Evolutionary conservation across 345 rosid species (phyloP), one percentile per base, ranked within the genome.

Genomic region (Combretum micranthum): DNA sequence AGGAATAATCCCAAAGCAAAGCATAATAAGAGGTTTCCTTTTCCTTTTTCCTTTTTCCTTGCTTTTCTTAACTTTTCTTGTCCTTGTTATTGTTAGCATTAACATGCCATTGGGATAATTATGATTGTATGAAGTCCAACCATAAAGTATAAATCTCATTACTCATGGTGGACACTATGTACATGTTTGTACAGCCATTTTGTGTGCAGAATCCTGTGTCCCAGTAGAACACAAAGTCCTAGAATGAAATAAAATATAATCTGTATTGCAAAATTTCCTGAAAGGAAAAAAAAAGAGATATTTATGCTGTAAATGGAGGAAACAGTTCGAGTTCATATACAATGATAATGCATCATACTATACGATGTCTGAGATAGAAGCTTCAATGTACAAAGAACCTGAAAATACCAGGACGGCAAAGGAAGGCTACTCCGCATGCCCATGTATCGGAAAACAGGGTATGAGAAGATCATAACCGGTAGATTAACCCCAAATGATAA

Each of bases 391-490:
- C 22, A 60, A 47, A 48, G 60, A 66, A 60, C 55, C 61, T 49
- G 89, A 83, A 81, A 83, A 81, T 93, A 93, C 99, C 97, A 89
- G 94, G 99, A 82, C 78, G 99, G 97, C 83, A 89, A 72, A 64
- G 96, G 99, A 72, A 93, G 83, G 73, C 84, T 83, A 61, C 80
- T 87, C 69, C 42, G 76, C 99, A 93, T 83, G 77, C 99, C 99
- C 97, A 89, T 93, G 76, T 60, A 77, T 75, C 63, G 83, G 90
- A 89, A 93, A 76, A 89, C 89, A 37, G 96, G 97, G 72, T 83
- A 93, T 50, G 99, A 93, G 15, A 73, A 57, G 42, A 89, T 55
- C 96, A 93, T 79, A 42, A 93, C 91, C 0, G 99, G 97, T 22
- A 93, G 82, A 69, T 89, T 93, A 26, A 93, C 97, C 55, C 66